These are phyloP conservation scores for Apiospora arundinis DNA, from an alignment of 2,329 filamentous ascomycete species.

Conservation along the genomic window DNA sequence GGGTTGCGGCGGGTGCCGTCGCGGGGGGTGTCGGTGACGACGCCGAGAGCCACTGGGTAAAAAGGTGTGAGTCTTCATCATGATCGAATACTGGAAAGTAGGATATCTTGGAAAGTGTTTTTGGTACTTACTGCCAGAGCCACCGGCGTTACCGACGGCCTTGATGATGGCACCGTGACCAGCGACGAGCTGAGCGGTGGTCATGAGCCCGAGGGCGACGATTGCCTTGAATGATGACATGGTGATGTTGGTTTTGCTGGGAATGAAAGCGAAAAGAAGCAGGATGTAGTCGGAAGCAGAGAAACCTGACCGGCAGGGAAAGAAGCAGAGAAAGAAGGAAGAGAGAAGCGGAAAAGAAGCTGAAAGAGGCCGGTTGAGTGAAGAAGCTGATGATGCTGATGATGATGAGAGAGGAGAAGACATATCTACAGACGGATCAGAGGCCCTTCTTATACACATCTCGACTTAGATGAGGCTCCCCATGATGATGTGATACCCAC, in stretches of 20 bases:
- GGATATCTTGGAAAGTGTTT: neutral
- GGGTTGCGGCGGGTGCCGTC: conserved; percentile 65
- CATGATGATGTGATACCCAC: neutral
- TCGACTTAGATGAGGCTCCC: conserved; percentile 23
- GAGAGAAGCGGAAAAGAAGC: conserved; percentile 25
- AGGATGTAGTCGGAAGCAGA: conserved; percentile 23
- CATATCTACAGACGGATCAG: conserved; percentile 22
- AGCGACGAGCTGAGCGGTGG: conserved; percentile 60
- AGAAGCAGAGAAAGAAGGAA: conserved; percentile 20
- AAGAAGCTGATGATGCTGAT: conserved; percentile 30
- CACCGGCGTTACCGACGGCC: conserved; percentile 64
- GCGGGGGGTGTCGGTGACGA: conserved; percentile 63
- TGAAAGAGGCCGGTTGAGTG: conserved; percentile 14
- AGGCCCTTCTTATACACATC: conserved; percentile 32
- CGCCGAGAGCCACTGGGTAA: conserved; percentile 47
- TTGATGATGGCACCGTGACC: conserved; percentile 66
- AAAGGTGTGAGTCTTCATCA: neutral
- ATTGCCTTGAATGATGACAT: conserved; percentile 39
- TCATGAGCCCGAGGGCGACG: conserved; percentile 55
- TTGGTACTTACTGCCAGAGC: conserved; percentile 52
- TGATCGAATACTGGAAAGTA: neutral
- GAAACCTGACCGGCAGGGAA: conserved; percentile 37
- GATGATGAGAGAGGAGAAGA: conserved; percentile 31
- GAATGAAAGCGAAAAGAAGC: conserved; percentile 1
- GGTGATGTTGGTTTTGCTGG: conserved; percentile 27